Evolutionary conservation across 768 basidiomycete species (phyloP), one percentile per base, ranked within the genome.

Genomic region (Boletus huronensis): DNA sequence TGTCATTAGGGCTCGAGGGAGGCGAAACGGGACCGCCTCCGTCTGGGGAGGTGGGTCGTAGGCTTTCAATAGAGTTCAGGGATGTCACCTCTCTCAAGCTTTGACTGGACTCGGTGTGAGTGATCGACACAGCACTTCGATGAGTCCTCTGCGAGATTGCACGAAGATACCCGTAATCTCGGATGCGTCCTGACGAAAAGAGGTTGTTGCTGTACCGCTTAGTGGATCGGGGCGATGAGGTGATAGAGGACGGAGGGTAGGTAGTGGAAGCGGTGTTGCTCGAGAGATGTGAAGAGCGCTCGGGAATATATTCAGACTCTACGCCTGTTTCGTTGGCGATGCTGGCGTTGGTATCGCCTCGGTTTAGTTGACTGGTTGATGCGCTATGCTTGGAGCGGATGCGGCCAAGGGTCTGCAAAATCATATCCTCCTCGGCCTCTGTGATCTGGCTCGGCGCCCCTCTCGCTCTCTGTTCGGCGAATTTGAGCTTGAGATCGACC

Each of bases 201-300:
- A 93, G 75, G 64, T 92, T 92, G 69, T 92, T 92, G 75, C 89
- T 91, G 69, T 88, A 88, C 43, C 90, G 82, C 71, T 88, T 87
- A 52, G 76, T 73, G 38, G 81, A 80, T 32, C 80, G 77, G 25
- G 67, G 62, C 25, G 85, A 72, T 40, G 70, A 72, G 25, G 67
- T 67, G 58, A 65, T 21, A 5, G 70, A 78, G 23, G 82, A 80
- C 19, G 75, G 44, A 61, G 74, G 64, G 72, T 63, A 64, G 13
- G 63, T 58, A 52, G 67, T 62, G 52, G 78, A 73, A 60, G 70
- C 59, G 59, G 70, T 56, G 59, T 75, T 58, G 71, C 80, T 56
- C 52, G 71, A 70, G 34, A 63, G 62, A 57, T 50, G 76, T 65
- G 67, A 73, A 49, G 64, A 64, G 31, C 72, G 68, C 46, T 71